A percentile compares a stretch with the other conserved stretches of the same genome.
phyloP scores from a whole-genome alignment of 495 filamentous ascomycete species.

The Penicillium coprophilum region DNA sequence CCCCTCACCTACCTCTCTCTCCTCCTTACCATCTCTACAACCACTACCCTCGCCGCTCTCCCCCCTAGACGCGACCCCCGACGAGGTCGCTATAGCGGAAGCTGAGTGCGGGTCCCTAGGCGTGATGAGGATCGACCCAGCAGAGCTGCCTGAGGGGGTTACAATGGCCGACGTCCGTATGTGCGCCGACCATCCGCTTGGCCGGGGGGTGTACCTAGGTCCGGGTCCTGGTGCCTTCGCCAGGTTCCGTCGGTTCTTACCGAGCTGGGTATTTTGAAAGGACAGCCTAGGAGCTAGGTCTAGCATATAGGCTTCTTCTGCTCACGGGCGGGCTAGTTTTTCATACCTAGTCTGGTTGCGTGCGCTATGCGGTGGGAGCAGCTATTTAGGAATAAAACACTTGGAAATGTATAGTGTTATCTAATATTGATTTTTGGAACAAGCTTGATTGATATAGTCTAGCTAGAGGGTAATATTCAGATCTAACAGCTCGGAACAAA shows the following conservation, averaged over 20 bases:
- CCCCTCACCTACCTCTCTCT: constrained; percentile 20
- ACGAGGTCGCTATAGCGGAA: constrained; percentile 23
- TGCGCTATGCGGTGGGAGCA: constrained; percentile 1
- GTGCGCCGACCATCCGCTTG: constrained; percentile 25
- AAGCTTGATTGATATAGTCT: too few relatives aligned
- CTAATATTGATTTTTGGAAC: too few relatives aligned
- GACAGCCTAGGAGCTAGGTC: not conserved
- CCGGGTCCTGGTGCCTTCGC: constrained; percentile 18
- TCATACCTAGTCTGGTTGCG: not conserved
- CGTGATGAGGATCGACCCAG: constrained; percentile 24
- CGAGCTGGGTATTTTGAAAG: constrained; percentile 23
- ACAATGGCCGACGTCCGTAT: constrained; percentile 21
- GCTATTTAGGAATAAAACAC: not conserved
- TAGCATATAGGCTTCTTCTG: not conserved
- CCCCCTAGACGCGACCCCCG: constrained; percentile 22
- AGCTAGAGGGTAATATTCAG: too few relatives aligned
- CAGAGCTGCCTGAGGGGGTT: constrained; percentile 22
- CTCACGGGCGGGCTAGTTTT: constrained; percentile 3
- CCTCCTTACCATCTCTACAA: constrained; percentile 21
- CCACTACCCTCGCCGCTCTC: constrained; percentile 20
- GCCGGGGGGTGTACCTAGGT: constrained; percentile 13
- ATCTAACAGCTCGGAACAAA: too few relatives aligned
- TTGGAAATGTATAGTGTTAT: too few relatives aligned
- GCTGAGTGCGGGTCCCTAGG: constrained; percentile 24
- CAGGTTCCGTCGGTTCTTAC: constrained; percentile 21